Evolutionary conservation across 768 basidiomycete genomes (phyloP).

Genomic region (Russula emetica): DNA sequence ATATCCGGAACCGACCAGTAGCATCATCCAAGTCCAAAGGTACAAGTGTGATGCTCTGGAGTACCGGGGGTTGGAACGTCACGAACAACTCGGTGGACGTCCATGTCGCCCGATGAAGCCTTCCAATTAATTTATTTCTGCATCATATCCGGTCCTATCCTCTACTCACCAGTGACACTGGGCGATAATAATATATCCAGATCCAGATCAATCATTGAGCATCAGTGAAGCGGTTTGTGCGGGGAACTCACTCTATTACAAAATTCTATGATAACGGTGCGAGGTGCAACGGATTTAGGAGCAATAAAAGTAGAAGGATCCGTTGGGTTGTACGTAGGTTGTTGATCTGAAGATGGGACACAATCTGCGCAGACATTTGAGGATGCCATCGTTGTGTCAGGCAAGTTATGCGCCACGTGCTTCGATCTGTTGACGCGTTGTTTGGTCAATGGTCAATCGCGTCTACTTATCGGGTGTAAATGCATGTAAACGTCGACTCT

Average conservation of each 20-base stretch:
- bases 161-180: conserved; percentile 75
- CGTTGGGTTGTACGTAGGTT: conserved; percentile 30
- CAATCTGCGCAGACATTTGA: not conserved
- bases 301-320: conserved; percentile 55
- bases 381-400: not conserved
- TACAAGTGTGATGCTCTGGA: conserved; percentile 64
- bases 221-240: conserved; percentile 7
- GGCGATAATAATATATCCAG: not conserved
- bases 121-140: conserved; percentile 33
- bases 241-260: conserved; percentile 72
- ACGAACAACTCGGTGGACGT: conserved; percentile 87
- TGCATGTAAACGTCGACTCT: no score
- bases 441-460: conserved; percentile 34
- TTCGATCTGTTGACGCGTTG: conserved; percentile 46
- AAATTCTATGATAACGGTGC: conserved; percentile 82
- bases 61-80: conserved; percentile 78
- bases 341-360: not conserved
- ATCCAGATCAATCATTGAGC: conserved; percentile 4
- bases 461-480: not conserved
- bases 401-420: conserved; percentile 18
- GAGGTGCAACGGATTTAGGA: conserved; percentile 44
- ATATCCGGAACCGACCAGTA: conserved; percentile 86
- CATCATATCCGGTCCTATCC: not conserved
- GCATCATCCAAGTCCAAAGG: conserved; percentile 79
- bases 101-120: conserved; percentile 93